Evolutionary conservation across 225 moss, liverwort and hornwort genomes (phyloP).

Genomic region (Marchantia polymorpha): DNA sequence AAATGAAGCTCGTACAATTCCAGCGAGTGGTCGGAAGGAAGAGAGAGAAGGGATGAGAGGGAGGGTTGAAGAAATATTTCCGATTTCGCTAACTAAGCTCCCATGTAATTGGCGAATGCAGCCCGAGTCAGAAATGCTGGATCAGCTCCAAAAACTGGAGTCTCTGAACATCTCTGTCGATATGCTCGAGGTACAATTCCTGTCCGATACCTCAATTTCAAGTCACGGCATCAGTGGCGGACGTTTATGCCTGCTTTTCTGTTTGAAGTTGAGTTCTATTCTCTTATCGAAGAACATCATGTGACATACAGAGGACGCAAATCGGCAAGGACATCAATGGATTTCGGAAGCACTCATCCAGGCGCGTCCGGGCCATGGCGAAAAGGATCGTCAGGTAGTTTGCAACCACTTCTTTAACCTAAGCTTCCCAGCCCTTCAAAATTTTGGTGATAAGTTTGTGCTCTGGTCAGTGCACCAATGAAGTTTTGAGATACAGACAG

Average conservation of each 20-base stretch:
- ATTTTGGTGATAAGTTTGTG: not conserved
- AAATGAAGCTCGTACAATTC: not conserved
- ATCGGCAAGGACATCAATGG: conserved; percentile 82
- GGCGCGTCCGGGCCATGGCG: conserved; percentile 57
- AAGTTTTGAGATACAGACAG: too few relatives aligned
- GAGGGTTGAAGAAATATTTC: too few relatives aligned
- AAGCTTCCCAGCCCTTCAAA: not conserved
- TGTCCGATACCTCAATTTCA: conserved; percentile 1
- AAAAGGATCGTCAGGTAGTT: conserved; percentile 73
- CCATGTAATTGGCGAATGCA: conserved; percentile 39
- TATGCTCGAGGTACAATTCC: conserved; percentile 59
- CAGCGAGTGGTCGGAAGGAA: not conserved
- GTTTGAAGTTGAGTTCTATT: not conserved
- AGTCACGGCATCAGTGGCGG: not conserved
- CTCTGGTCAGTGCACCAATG: not conserved
- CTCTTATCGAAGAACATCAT: not conserved
- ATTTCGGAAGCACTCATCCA: conserved; percentile 69
- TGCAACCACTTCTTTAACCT: not conserved
- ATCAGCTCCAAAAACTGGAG: conserved; percentile 57
- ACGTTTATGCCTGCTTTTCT: not conserved
- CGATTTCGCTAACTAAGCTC: not conserved
- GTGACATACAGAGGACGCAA: conserved; percentile 66
- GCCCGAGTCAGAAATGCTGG: conserved; percentile 61
- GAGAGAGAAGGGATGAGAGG: too few relatives aligned
- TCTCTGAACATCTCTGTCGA: conserved; percentile 82